Conservation (phyloP, 768 basidiomycete genomes). For the Boletellus emodensis region DNA sequence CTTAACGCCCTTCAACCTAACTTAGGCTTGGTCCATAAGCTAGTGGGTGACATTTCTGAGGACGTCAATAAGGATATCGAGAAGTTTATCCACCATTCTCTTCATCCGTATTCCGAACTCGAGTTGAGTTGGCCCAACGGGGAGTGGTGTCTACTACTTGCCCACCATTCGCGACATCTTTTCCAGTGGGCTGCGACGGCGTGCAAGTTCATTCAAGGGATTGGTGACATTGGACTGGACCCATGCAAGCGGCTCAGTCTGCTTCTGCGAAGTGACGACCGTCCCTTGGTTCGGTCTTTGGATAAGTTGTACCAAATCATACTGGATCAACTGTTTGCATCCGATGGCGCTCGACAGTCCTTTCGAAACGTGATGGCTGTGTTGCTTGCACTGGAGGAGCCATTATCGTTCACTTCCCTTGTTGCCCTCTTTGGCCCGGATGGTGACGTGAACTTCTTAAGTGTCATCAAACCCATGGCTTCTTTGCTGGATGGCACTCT, state of each 20-base stretch:
- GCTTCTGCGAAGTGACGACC: background rate
- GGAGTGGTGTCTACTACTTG: conserved; percentile 10
- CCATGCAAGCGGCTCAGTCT: background rate
- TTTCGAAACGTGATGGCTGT: background rate
- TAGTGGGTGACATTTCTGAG: background rate
- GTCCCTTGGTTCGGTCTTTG: background rate
- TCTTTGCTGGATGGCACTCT: background rate
- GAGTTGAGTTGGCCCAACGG: background rate
- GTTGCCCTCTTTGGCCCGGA: background rate
- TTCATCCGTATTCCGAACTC: background rate
- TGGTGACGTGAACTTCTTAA: background rate
- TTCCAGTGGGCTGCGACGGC: conserved; percentile 25
- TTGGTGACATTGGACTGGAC: background rate
- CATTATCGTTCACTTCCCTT: background rate
- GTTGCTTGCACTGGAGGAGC: background rate
- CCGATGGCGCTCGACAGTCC: background rate
- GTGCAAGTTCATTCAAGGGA: conserved; percentile 13
- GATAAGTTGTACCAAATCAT: background rate
- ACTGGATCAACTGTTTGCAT: background rate
- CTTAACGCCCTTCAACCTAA: conserved; percentile 10
- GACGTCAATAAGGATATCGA: background rate
- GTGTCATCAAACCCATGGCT: background rate
- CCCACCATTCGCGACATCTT: conserved; percentile 11
- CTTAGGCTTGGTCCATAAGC: background rate
- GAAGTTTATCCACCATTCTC: background rate